Conservation (phyloP, 2,329 filamentous ascomycete genomes). For the Colletotrichum echinochloae region DNA sequence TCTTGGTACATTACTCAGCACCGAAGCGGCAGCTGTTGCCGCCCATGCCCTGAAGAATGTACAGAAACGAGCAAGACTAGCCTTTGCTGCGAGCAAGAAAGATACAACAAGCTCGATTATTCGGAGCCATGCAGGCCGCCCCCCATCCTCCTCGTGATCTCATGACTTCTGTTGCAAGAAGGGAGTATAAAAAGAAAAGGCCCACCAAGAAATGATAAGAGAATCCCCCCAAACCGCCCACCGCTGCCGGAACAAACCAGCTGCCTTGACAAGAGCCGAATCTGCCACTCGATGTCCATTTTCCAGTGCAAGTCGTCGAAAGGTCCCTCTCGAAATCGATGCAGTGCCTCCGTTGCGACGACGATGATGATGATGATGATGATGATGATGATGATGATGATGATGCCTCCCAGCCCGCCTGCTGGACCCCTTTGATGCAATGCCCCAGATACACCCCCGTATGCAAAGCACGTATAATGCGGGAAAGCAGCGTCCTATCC, state of each 20-base stretch:
- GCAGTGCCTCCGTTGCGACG: constrained; percentile 25
- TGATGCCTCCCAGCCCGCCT: constrained; percentile 23
- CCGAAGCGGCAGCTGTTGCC: neutral
- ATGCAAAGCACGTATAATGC: constrained; percentile 18
- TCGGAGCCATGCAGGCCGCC: constrained; percentile 11
- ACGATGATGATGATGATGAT: constrained; percentile 31
- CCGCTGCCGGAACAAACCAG: constrained; percentile 8
- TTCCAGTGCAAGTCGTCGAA: neutral
- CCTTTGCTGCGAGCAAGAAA: neutral
- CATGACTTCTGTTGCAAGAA: constrained; percentile 20
- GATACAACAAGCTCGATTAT: neutral
- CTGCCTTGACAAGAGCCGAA: constrained; percentile 12
- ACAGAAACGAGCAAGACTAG: neutral
- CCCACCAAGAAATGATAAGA: neutral
- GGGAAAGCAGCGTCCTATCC: constrained; percentile 23
- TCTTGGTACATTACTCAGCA: neutral
- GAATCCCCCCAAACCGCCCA: constrained; percentile 34
- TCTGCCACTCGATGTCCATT: constrained; percentile 6
- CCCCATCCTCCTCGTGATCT: constrained; percentile 22
- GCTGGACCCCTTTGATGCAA: constrained; percentile 28
- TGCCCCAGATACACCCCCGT: constrained; percentile 24
- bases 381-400: constrained; percentile 17
- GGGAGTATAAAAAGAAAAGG: neutral
- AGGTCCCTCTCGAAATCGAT: neutral
- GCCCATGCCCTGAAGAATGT: neutral